Conservation (phyloP, 139 green algal genomes). For the Desmodesmus armatus region DNA sequence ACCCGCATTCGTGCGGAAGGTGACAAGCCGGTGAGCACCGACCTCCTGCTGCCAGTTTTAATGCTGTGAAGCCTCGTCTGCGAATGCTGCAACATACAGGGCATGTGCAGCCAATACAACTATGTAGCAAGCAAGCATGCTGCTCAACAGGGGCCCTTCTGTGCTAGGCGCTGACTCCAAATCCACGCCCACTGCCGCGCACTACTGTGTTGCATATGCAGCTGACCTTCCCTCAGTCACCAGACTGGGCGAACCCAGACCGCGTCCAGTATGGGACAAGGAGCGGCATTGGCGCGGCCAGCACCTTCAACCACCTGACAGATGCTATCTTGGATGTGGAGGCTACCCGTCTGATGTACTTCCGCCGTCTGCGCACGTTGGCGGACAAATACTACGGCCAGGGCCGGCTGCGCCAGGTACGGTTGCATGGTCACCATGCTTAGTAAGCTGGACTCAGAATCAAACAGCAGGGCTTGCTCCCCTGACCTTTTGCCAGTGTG, state of each 20-base stretch:
- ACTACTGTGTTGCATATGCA: background rate
- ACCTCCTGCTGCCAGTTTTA: too few species aligned
- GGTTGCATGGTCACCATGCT: too few species aligned
- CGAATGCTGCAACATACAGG: background rate
- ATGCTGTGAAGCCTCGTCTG: too few species aligned
- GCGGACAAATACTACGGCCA: slow-evolving; percentile 74
- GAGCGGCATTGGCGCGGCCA: slow-evolving; percentile 55
- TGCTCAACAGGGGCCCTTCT: too few species aligned
- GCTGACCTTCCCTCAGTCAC: slow-evolving; percentile 42
- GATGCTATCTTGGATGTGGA: slow-evolving; percentile 81
- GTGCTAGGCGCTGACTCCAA: background rate
- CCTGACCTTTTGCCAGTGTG: too few species aligned
- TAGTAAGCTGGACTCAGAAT: too few species aligned
- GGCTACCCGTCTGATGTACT: slow-evolving; percentile 85
- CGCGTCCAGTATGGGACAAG: background rate
- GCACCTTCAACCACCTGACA: slow-evolving; percentile 90
- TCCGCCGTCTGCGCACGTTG: slow-evolving; percentile 84
- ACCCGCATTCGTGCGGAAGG: slow-evolving; percentile 24
- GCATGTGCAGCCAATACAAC: background rate
- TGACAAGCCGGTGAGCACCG: background rate
- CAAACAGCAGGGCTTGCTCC: too few species aligned
- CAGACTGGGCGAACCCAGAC: slow-evolving; percentile 61
- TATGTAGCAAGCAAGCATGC: too few species aligned
- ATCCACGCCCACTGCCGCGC: background rate
- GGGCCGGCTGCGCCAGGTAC: slow-evolving; percentile 51